Percentiles rank a stretch among this genome's conserved stretches.
These are phyloP conservation scores for Podospora australis DNA, from an alignment of 495 filamentous ascomycete genomes.

Conservation along the genomic window DNA sequence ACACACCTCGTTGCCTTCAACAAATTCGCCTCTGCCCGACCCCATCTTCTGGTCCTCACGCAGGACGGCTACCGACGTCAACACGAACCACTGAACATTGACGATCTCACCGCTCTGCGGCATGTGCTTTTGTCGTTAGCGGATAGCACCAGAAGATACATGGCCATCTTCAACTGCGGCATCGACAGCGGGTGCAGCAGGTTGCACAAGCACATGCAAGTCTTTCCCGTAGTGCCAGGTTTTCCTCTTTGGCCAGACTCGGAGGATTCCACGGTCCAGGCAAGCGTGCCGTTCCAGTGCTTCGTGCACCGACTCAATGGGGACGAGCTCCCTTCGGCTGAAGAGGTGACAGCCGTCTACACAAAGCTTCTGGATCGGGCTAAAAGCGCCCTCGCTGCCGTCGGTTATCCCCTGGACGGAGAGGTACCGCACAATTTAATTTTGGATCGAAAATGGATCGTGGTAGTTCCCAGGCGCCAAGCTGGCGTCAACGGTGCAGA, in stretches of 20 bases:
- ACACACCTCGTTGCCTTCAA: constrained; percentile 35
- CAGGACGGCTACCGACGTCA: constrained; percentile 35
- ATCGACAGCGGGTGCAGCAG: constrained; percentile 33
- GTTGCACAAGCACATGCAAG: constrained; percentile 41
- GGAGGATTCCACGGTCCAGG: not conserved
- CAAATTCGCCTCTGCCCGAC: constrained; percentile 36
- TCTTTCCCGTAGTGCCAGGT: constrained; percentile 22
- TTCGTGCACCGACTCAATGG: constrained; percentile 12
- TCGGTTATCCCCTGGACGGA: no score
- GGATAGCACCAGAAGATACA: constrained; percentile 5
- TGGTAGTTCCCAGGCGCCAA: constrained; percentile 32
- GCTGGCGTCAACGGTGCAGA: constrained; percentile 20
- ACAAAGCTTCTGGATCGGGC: not conserved
- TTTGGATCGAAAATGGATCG: constrained; percentile 32
- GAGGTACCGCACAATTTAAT: constrained; percentile 40
- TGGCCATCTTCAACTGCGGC: constrained; percentile 35
- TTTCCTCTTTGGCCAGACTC: constrained; percentile 15
- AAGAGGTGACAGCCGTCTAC: constrained; percentile 16
- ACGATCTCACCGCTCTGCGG: constrained; percentile 11
- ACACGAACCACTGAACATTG: constrained; percentile 10
- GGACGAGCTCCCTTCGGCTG: constrained; percentile 20
- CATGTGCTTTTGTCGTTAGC: not conserved
- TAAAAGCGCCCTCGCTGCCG: not conserved
- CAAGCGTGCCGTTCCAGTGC: constrained; percentile 9
- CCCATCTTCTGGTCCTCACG: constrained; percentile 36